Evolutionary conservation across 2,329 filamentous ascomycete genomes (phyloP), one percentile per base, ranked within the genome.

Genomic region (Leptographium galeiforme): DNA sequence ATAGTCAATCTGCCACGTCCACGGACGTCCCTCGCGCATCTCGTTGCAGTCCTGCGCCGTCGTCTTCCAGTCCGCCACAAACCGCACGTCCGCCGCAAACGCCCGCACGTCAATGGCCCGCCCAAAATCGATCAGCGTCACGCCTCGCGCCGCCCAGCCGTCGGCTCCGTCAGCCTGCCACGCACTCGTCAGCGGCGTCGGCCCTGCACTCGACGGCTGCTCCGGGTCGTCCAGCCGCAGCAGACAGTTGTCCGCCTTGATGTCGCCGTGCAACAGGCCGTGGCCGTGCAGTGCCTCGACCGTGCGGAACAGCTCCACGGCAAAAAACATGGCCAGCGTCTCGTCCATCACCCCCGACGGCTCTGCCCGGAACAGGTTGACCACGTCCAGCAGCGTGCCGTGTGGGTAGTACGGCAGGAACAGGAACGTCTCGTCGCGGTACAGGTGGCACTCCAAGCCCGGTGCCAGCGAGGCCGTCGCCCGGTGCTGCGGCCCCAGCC

Each of bases 1-100:
- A 62, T 97, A 94, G 71, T 98, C 93, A 60, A 96, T 88, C 67
- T 98, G 93, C 73, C 89, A 96, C 1, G 91, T 97, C 93, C 93
- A 98, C 0, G 90, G 89, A 1, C 91, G 79, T 54, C 89, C 79
- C 70, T 98, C 91, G 48, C 90, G 85, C 79, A 97, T 95, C 73
- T 98, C 93, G 18, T 87, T 85, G 67, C 93, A 98, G 68, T 98
- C 93, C 51, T 89, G 84, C 30, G 85, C 78, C 16, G 79, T 81
- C 0, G 88, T 89, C 67, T 93, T 87, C 93, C 93, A 98, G 70
- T 98, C 93, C 0, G 91, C 93, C 56, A 97, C 81, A 72, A 98
- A 98, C 59, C 84, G 83, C 12, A 91, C 88, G 44, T 84, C 78
- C 0, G 83, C 75, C 4, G 70, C 69, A 71, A 97, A 98, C 4